Evolutionary conservation across 306 rosid genomes (phyloP).

Genomic region (Comarum palustre): DNA sequence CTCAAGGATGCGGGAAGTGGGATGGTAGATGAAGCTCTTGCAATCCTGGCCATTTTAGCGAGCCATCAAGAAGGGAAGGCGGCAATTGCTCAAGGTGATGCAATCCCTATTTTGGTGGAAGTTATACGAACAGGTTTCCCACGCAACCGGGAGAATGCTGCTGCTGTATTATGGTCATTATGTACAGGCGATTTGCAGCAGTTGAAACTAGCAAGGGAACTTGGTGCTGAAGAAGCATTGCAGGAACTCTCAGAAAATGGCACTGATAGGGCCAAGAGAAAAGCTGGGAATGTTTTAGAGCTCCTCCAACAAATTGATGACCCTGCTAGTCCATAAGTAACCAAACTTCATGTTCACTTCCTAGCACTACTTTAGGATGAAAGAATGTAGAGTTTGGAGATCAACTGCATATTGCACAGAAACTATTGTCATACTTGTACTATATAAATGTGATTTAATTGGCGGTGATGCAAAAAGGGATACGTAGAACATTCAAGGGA

Average conservation of each 20-base stretch:
- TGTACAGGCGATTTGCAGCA: slow-evolving; percentile 64
- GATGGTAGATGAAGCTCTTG: slow-evolving; percentile 95
- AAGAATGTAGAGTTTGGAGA: neutral
- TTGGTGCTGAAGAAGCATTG: slow-evolving; percentile 78
- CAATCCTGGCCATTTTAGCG: slow-evolving; percentile 84
- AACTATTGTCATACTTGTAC: neutral
- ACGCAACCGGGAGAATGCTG: slow-evolving; percentile 90
- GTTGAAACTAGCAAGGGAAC: slow-evolving; percentile 67
- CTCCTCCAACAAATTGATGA: slow-evolving; percentile 55
- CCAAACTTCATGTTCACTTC: slow-evolving; percentile 1
- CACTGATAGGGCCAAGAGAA: slow-evolving; percentile 93
- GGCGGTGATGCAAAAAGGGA: slow-evolving; percentile 2
- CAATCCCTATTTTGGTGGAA: slow-evolving; percentile 71
- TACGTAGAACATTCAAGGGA: neutral
- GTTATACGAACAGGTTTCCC: slow-evolving; percentile 86
- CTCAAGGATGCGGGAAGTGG: slow-evolving; percentile 89
- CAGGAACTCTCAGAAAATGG: slow-evolving; percentile 83
- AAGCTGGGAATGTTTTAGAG: slow-evolving; percentile 75
- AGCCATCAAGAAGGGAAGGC: slow-evolving; percentile 82
- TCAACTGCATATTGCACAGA: neutral
- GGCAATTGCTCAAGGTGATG: slow-evolving; percentile 65
- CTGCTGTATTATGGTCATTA: slow-evolving; percentile 81
- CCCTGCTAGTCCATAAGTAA: slow-evolving; percentile 25
- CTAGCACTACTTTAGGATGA: slow-evolving; percentile 1
- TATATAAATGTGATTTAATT: neutral